Conservation (phyloP, 768 basidiomycete species). For the Kwoniella newhampshirensis region DNA sequence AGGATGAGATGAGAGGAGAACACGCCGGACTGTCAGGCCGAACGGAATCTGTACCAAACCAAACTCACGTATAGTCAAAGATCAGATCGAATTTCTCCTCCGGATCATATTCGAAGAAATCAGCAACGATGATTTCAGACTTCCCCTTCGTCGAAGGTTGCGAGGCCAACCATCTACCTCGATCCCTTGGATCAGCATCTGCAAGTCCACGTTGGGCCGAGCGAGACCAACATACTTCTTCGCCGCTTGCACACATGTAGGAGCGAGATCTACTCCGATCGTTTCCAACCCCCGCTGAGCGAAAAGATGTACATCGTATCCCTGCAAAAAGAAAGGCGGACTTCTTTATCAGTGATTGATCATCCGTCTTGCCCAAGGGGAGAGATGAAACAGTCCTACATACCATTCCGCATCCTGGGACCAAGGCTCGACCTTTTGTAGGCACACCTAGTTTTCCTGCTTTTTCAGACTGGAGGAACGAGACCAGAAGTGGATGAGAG, state of each 20-base stretch:
- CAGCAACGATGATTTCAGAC: conserved; percentile 20
- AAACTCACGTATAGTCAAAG: conserved; percentile 49
- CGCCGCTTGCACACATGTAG: conserved; percentile 38
- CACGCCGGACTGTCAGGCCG: neutral
- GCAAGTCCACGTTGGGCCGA: too few relatives aligned
- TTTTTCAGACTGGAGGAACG: conserved; percentile 1
- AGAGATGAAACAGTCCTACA: neutral
- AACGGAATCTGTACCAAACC: too few relatives aligned
- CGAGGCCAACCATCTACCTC: conserved; percentile 22
- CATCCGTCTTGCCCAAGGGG: too few relatives aligned
- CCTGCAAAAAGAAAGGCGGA: too few relatives aligned
- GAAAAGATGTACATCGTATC: conserved; percentile 44
- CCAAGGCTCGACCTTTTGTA: conserved; percentile 25
- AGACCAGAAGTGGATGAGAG: conserved; percentile 25
- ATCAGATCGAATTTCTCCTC: conserved; percentile 37
- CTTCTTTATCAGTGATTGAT: too few relatives aligned
- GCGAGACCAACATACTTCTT: conserved; percentile 15
- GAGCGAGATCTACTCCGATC: conserved; percentile 40
- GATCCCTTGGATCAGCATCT: neutral
- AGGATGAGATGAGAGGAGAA: neutral
- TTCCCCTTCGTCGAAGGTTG: conserved; percentile 7
- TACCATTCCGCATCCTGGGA: conserved; percentile 41
- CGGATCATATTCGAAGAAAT: conserved; percentile 37
- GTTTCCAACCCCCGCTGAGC: conserved; percentile 35
- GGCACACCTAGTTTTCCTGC: conserved; percentile 26